A percentile compares a stretch with the other conserved stretches of the same genome.
These are phyloP conservation scores for Botrytis squamosa DNA, from an alignment of 2,329 filamentous ascomycete genomes.

Conservation along the genomic window DNA sequence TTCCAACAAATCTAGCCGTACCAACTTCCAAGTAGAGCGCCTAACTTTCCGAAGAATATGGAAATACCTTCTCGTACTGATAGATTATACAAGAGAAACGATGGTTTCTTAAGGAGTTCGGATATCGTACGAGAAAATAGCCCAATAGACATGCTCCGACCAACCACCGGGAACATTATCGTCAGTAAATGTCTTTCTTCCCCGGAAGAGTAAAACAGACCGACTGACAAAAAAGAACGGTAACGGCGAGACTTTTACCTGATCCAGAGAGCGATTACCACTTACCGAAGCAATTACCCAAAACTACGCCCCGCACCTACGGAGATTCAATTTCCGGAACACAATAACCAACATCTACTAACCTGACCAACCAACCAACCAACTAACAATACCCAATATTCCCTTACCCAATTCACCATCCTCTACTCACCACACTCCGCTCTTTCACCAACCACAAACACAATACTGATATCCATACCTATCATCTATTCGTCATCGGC, in stretches of 20 bases:
- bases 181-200: background rate
- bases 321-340: background rate
- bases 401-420: background rate
- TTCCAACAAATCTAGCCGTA: too few relatives aligned
- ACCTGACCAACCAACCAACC: background rate
- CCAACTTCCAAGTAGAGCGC: too few relatives aligned
- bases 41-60: background rate
- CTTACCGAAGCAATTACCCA: background rate
- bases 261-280: too few relatives aligned
- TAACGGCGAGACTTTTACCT: background rate
- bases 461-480: background rate
- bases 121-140: accelerated
- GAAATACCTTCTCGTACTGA: background rate
- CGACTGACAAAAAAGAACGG: background rate
- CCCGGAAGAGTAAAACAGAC: background rate
- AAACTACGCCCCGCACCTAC: background rate
- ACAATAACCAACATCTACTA: background rate
- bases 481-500: background rate
- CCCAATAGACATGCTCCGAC: background rate
- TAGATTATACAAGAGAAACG: too few relatives aligned
- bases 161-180: background rate
- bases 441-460: background rate
- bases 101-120: background rate
- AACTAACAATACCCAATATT: background rate
- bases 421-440: background rate